Percentiles rank a stretch among this genome's conserved stretches.
These are phyloP conservation scores for Aspergillus intermedius DNA, from an alignment of 2,329 filamentous ascomycete species.

Conservation along the genomic window DNA sequence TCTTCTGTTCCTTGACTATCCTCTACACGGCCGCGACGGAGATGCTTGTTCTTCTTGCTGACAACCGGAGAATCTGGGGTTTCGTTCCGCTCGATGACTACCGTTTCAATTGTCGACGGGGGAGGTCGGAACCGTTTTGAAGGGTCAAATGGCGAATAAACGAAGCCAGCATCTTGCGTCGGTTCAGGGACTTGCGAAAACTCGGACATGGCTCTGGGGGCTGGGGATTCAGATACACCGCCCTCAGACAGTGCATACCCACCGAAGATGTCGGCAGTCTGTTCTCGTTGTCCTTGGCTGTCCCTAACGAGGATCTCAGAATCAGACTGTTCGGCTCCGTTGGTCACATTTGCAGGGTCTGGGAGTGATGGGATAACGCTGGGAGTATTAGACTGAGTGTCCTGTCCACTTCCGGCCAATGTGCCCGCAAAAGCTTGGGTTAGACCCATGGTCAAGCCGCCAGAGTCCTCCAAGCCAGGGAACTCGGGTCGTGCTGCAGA, in stretches of 20 bases:
- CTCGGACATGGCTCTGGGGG: constrained; percentile 48
- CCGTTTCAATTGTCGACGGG: constrained; percentile 64
- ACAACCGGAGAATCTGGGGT: constrained; percentile 57
- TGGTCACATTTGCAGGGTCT: constrained; percentile 51
- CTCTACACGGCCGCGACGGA: constrained; percentile 42
- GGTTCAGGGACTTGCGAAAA: constrained; percentile 64
- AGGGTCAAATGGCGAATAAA: constrained; percentile 64
- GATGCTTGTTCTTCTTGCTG: constrained; percentile 52
- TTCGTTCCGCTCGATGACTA: constrained; percentile 45
- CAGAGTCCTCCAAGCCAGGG: constrained; percentile 55
- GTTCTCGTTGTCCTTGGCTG: constrained; percentile 45
- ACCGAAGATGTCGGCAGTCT: constrained; percentile 40
- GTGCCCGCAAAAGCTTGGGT: constrained; percentile 90
- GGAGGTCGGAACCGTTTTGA: constrained; percentile 58
- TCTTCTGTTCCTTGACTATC: constrained; percentile 44
- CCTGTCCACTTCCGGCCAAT: constrained; percentile 57
- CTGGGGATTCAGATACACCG: constrained; percentile 32
- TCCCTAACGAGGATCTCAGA: constrained; percentile 56
- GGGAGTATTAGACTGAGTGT: constrained; percentile 33
- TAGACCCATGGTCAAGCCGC: constrained; percentile 54
- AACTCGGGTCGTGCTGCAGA: constrained; percentile 51
- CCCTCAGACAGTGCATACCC: constrained; percentile 28
- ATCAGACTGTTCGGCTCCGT: constrained; percentile 55
- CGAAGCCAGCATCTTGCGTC: constrained; percentile 75
- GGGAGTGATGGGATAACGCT: constrained; percentile 42